A percentile compares a stretch with the other conserved stretches of the same genome.
Conservation (phyloP, 805 yeast genomes). For the Lipomyces oligophaga region DNA sequence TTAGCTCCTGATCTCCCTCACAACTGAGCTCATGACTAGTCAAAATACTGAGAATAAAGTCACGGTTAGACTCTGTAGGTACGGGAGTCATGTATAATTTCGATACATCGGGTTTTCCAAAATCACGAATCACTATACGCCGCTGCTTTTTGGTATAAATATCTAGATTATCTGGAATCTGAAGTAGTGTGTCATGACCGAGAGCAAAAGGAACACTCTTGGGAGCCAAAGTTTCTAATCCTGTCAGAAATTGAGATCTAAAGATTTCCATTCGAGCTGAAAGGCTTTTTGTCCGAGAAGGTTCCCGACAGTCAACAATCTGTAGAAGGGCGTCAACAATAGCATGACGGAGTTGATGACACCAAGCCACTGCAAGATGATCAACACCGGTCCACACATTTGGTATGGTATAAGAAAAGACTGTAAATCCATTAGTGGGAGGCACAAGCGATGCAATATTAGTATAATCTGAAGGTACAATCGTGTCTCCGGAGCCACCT, state of each 20-base stretch:
- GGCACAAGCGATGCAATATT: slow-evolving; percentile 70
- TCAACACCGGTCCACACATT: slow-evolving; percentile 91
- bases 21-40: too few species aligned
- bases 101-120: slow-evolving; percentile 7
- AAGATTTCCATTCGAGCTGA: slow-evolving; percentile 57
- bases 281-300: slow-evolving; percentile 49
- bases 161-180: slow-evolving; percentile 14
- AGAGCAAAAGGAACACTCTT: slow-evolving; percentile 12
- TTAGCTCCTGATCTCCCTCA: slow-evolving; percentile 29
- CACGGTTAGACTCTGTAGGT: too few species aligned
- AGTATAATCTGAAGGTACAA: slow-evolving; percentile 88
- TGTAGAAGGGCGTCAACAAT: slow-evolving; percentile 58
- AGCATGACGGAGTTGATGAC: slow-evolving; percentile 72
- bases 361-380: slow-evolving; percentile 95
- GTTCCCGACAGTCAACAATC: slow-evolving; percentile 48
- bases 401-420: slow-evolving; percentile 81
- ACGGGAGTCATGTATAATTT: too few species aligned
- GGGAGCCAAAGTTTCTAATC: slow-evolving; percentile 28
- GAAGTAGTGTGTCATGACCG: slow-evolving; percentile 30
- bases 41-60: too few species aligned
- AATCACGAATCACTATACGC: slow-evolving; percentile 23
- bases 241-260: slow-evolving; percentile 40
- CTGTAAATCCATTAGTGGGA: slow-evolving; percentile 69
- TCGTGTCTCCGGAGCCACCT: slow-evolving; percentile 76
- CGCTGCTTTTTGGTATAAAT: slow-evolving; percentile 10